Conservation (phyloP, 768 basidiomycete species). For the Suillus discolor region DNA sequence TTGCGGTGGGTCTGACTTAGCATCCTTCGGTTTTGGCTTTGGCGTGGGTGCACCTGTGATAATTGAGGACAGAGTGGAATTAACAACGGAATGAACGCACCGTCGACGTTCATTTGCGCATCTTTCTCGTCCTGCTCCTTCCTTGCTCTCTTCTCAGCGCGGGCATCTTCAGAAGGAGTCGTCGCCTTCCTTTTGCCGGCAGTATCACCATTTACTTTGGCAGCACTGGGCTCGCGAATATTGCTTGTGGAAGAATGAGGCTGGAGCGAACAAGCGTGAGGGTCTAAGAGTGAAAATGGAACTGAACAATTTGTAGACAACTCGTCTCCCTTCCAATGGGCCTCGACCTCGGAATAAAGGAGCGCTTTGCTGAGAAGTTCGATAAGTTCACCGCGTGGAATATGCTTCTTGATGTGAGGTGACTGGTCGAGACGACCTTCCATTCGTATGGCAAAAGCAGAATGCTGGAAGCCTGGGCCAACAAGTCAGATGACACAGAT, state of each 20-base stretch:
- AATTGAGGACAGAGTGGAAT: slow-evolving; percentile 5
- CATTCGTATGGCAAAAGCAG: slow-evolving; percentile 78
- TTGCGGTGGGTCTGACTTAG: slow-evolving; percentile 24
- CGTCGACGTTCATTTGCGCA: slow-evolving; percentile 44
- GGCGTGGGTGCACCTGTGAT: slow-evolving; percentile 18
- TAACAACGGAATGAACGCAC: slow-evolving; percentile 33
- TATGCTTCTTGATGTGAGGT: slow-evolving; percentile 67
- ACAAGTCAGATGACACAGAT: slow-evolving; percentile 14
- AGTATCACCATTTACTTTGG: slow-evolving; percentile 21
- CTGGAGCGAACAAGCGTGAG: slow-evolving; percentile 68
- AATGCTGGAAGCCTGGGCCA: slow-evolving; percentile 70
- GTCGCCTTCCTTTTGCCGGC: slow-evolving; percentile 54
- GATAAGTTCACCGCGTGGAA: slow-evolving; percentile 79
- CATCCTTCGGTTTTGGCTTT: slow-evolving; percentile 20
- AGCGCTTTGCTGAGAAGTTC: slow-evolving; percentile 81
- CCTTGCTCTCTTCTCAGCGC: slow-evolving; percentile 65
- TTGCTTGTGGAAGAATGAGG: slow-evolving; percentile 27
- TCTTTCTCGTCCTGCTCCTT: slow-evolving; percentile 45
- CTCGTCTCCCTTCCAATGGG: slow-evolving; percentile 72
- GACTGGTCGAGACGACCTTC: slow-evolving; percentile 75
- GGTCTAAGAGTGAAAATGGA: slow-evolving; percentile 74
- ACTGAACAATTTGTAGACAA: slow-evolving; percentile 67
- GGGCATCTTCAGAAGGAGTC: slow-evolving; percentile 48
- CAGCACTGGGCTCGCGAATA: slow-evolving; percentile 14
- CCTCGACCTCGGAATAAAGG: slow-evolving; percentile 81